A percentile compares a stretch with the other conserved stretches of the same genome.
These are phyloP conservation scores for Secale cereale DNA, from an alignment of 176 grass and related monocot genomes.

Conservation along the genomic window DNA sequence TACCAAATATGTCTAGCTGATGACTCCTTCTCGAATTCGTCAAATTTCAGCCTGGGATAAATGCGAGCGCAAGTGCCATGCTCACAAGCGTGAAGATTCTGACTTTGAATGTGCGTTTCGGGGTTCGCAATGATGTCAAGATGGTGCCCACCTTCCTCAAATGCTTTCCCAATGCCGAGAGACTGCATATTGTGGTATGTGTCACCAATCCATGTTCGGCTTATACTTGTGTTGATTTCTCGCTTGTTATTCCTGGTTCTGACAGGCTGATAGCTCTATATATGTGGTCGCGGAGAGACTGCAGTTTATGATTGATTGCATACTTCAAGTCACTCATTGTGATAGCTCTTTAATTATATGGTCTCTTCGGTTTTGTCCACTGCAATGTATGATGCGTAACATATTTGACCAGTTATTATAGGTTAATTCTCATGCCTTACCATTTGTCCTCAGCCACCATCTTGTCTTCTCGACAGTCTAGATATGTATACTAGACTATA, in stretches of 20 bases:
- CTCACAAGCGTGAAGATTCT: not conserved
- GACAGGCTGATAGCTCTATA: not conserved
- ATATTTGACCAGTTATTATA: not conserved
- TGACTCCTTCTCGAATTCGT: not conserved
- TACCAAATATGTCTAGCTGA: not conserved
- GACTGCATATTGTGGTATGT: constrained; percentile 3
- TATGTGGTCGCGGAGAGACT: too few species aligned
- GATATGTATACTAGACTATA: not conserved
- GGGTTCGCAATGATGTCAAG: not conserved
- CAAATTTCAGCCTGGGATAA: not conserved
- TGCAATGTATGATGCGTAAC: not conserved
- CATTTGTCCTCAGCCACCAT: not conserved
- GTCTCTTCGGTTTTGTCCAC: not conserved
- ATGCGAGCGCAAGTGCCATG: not conserved
- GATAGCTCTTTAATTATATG: not conserved
- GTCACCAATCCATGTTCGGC: not conserved
- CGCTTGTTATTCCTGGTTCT: not conserved
- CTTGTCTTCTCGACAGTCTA: not conserved
- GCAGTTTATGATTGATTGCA: not conserved
- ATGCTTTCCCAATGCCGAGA: constrained; percentile 16
- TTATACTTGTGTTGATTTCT: not conserved
- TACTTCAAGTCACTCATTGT: not conserved
- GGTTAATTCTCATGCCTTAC: not conserved
- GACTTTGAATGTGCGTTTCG: not conserved
- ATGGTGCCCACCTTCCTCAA: constrained; percentile 14